Evolutionary conservation across 257 asterid species (phyloP).

Genomic region (Ilex aquifolium): DNA sequence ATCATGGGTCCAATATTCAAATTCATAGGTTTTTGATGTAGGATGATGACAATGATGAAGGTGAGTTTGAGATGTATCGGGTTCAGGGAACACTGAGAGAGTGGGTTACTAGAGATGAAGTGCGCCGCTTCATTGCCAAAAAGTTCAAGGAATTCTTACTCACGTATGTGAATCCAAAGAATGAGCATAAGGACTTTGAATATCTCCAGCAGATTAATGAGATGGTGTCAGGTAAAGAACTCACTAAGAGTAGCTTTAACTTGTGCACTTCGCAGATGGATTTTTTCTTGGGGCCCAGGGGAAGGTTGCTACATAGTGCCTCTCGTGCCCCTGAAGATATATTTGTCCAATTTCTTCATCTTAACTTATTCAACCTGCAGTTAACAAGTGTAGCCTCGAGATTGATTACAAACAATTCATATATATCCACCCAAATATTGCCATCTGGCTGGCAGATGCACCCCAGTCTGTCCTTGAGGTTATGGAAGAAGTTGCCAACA

Average conservation of each 20-base stretch:
- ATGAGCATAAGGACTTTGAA: conserved; percentile 75
- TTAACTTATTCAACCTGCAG: conserved; percentile 42
- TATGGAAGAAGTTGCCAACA: conserved; percentile 96
- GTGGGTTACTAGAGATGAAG: conserved; percentile 99
- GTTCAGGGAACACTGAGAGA: conserved; percentile 97
- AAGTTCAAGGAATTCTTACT: conserved; percentile 87
- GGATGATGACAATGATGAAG: conserved; percentile 91
- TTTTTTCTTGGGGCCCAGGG: not conserved
- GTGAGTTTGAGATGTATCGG: conserved; percentile 80
- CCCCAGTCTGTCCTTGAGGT: conserved; percentile 98
- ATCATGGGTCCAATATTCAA: not conserved
- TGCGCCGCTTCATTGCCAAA: conserved; percentile 85
- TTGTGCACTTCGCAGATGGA: not conserved
- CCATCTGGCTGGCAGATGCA: conserved; percentile 99
- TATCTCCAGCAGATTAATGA: conserved; percentile 91
- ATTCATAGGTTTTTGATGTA: conserved; percentile 16
- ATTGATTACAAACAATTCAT: conserved; percentile 91
- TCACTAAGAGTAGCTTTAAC: conserved; percentile 2
- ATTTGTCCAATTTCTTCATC: conserved; percentile 2
- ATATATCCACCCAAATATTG: conserved; percentile 79
- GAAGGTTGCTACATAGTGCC: conserved; percentile 9
- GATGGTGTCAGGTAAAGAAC: conserved; percentile 81
- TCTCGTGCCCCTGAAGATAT: not conserved
- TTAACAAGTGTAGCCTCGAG: conserved; percentile 94
- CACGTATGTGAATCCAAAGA: conserved; percentile 74